Base-by-base conservation (phyloP, 148 eudicot species). In the Dianthus caryophyllus region DNA sequence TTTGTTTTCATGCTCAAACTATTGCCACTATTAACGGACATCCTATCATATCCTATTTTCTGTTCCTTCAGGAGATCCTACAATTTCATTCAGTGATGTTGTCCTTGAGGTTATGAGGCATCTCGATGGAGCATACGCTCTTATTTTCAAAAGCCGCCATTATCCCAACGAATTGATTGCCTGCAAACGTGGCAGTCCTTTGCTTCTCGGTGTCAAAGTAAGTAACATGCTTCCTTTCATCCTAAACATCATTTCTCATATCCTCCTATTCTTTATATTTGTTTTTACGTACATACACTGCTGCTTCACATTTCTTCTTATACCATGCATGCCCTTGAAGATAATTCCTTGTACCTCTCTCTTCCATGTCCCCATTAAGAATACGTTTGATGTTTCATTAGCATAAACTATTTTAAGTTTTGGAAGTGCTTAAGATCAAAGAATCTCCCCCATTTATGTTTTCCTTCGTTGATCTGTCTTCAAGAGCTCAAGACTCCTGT, bases 71-170 rank as follows among this genome's bases (percentile, higher is more conserved):
- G 97, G 88, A 68, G 96, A 83, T 74, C 79, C 82, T 67, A 80
- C 73, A 72, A 79, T 88, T 66, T 86, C 93, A 71, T 95, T 95
- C 73, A 81, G 82, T 77, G 82, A 88, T 78, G 96, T 95, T 80
- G 99, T 95, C 65, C 89, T 90, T 71, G 99, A 95, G 83, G 99
- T 90, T 74, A 90, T 95, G 91, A 84, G 97, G 80, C 96, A 90
- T 79, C 97, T 95, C 50, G 97, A 95, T 71, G 97, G 99, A 78
- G 97, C 99, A 46, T 95, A 90, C 86, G 99, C 99, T 59, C 99
- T 95, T 22, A 85, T 90, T 67, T 95, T 95, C 55, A 95, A 95
- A 85, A 95, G 99, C 68, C 78, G 81, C 24, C 97, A 87, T 73
- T 90, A 90, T 77, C 99, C 97, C 29, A 90, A 95, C 81, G 99